phyloP scores from a whole-genome alignment of 179 eudicot genomes.

The Nepenthes alata region DNA sequence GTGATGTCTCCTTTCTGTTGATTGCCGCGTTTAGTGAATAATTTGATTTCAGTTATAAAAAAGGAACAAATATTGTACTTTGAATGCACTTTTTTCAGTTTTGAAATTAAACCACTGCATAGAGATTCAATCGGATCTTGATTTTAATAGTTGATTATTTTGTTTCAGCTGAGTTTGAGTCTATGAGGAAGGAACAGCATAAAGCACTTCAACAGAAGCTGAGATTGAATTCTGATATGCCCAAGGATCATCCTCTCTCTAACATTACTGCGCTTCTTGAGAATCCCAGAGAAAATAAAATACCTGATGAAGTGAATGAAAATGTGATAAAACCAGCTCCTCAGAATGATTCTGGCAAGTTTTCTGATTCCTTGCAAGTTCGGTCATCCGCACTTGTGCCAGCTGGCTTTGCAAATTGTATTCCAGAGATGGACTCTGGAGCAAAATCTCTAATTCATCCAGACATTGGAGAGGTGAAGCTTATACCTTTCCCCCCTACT shows the following conservation, averaged over 20 bases:
- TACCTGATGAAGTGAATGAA: conserved; percentile 27
- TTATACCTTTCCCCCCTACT: background rate
- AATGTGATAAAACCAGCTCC: conserved; percentile 20
- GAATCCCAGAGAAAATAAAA: conserved; percentile 28
- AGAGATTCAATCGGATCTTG: no score
- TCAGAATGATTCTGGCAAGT: conserved; percentile 40
- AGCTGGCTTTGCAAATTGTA: conserved; percentile 69
- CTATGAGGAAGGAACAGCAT: conserved; percentile 91
- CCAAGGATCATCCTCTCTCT: conserved; percentile 20
- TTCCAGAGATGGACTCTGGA: conserved; percentile 46
- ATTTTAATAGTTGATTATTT: conserved; percentile 1
- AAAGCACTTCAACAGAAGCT: conserved; percentile 75
- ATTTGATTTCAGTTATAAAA: background rate
- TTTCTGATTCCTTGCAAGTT: conserved; percentile 31
- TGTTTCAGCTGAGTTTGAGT: conserved; percentile 73
- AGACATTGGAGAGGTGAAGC: conserved; percentile 36
- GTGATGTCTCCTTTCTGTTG: conserved; percentile 19
- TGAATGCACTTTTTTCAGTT: no score
- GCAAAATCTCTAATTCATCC: conserved; percentile 26
- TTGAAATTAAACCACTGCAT: no score
- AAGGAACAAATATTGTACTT: no score
- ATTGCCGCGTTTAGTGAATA: background rate
- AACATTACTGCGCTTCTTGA: conserved; percentile 19
- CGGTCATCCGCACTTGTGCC: conserved; percentile 79
- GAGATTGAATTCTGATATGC: conserved; percentile 42